phyloP scores from a whole-genome alignment of 441 rosid species.

The Theobroma grandiflorum region DNA sequence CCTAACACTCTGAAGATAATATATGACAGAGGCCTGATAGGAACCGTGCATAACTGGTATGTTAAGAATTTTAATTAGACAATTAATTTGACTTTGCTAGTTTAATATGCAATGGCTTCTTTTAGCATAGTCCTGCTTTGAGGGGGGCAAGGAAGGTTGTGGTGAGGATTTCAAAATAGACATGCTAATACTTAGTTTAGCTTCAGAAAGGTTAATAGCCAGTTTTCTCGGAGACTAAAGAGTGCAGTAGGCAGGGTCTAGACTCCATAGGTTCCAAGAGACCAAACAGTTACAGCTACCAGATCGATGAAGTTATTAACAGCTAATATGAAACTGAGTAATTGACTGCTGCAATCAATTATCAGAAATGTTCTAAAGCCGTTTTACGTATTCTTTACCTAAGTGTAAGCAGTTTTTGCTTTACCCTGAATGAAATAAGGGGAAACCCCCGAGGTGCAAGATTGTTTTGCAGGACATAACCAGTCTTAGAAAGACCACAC shows the following conservation, averaged over 20 bases:
- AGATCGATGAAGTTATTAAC: neutral
- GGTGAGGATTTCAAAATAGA: neutral
- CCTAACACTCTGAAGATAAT: slow-evolving; percentile 91
- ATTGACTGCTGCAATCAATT: neutral
- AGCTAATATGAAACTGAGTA: neutral
- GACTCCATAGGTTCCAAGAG: neutral
- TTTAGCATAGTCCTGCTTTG: neutral
- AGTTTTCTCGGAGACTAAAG: neutral
- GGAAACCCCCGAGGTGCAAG: neutral
- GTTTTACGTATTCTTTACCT: neutral
- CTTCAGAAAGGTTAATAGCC: neutral
- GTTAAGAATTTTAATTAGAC: slow-evolving; percentile 8
- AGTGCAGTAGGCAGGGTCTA: neutral
- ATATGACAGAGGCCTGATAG: slow-evolving; percentile 94
- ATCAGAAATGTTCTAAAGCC: neutral
- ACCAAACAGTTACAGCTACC: neutral
- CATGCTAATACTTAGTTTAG: neutral
- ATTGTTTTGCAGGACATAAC: neutral
- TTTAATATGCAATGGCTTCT: neutral
- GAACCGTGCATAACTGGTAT: slow-evolving; percentile 87
- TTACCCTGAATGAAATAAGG: neutral
- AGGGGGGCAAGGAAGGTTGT: neutral
- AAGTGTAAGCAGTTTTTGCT: neutral
- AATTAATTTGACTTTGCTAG: neutral
- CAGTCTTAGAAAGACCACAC: neutral